A percentile compares a stretch with the other conserved stretches of the same genome.
Evolutionary conservation across 2,329 filamentous ascomycete genomes (phyloP).

Genomic region (Fusarium verrucosum): DNA sequence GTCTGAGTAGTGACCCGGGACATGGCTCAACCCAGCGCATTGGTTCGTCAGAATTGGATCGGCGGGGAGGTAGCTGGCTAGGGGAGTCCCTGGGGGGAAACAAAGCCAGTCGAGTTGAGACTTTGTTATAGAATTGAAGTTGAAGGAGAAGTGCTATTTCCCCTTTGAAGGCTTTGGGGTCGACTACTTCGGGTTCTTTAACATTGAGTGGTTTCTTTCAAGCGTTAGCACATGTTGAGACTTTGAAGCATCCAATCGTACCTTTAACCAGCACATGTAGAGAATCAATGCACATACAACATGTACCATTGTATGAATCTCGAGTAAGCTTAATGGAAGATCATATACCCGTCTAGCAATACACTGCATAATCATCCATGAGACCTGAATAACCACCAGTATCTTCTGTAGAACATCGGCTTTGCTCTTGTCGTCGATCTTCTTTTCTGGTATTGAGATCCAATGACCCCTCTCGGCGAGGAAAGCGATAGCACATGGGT

Average conservation of each 20-base stretch:
- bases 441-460: not conserved
- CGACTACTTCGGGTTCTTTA: not conserved
- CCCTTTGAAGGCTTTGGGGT: not conserved
- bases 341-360: not conserved
- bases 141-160: constrained; percentile 17
- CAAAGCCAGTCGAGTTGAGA: not conserved
- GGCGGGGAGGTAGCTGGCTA: not conserved
- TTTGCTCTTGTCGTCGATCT: constrained; percentile 6
- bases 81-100: not conserved
- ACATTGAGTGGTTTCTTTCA: not conserved
- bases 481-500: not conserved
- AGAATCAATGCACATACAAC: not conserved
- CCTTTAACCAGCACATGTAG: not conserved
- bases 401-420: not conserved
- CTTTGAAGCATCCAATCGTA: rapidly evolving
- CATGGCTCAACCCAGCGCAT: not conserved
- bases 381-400: not conserved
- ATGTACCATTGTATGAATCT: not conserved
- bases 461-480: not conserved
- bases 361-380: not conserved
- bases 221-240: not conserved
- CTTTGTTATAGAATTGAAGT: constrained; percentile 7
- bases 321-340: not conserved
- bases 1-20: not conserved
- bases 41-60: no score